Conservation (phyloP, 2,329 filamentous ascomycete species). For the Microsporum canis region DNA sequence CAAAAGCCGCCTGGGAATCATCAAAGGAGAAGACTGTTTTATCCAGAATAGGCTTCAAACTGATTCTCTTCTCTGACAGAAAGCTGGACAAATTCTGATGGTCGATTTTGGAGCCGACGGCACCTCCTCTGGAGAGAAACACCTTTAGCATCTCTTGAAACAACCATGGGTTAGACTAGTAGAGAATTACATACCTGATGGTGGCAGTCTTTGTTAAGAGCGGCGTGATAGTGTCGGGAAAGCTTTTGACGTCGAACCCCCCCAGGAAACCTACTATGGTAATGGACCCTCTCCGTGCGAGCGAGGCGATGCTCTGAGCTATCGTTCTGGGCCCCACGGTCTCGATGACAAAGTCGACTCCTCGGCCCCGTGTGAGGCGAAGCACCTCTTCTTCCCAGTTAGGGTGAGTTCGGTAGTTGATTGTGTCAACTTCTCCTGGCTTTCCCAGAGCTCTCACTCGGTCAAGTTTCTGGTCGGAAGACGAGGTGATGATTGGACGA, state of each 20-base stretch:
- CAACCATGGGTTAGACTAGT: not conserved
- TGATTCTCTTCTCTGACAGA: constrained; percentile 24
- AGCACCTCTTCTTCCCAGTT: constrained; percentile 39
- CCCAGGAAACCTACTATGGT: not conserved
- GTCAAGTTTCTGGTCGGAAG: constrained; percentile 40
- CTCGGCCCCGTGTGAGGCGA: constrained; percentile 34
- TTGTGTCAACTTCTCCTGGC: not conserved
- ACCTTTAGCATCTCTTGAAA: not conserved
- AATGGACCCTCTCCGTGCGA: not conserved
- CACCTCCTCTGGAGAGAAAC: not conserved
- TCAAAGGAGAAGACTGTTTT: constrained; percentile 42
- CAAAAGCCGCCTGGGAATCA: constrained; percentile 42
- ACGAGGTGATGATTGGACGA: constrained; percentile 39
- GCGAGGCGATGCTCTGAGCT: constrained; percentile 36
- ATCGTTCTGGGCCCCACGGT: constrained; percentile 34
- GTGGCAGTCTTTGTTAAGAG: constrained; percentile 43
- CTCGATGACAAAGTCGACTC: constrained; percentile 43
- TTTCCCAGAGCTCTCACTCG: constrained; percentile 29
- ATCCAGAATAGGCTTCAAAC: constrained; percentile 38
- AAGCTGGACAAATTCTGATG: constrained; percentile 27
- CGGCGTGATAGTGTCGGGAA: not conserved
- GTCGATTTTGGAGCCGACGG: not conserved
- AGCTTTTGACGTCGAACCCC: not conserved
- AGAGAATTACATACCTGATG: constrained; percentile 48
- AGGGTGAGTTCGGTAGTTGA: constrained; percentile 36